These are phyloP conservation scores for Venturia oleaginea DNA, from an alignment of 2,329 filamentous ascomycete genomes.

Conservation along the genomic window DNA sequence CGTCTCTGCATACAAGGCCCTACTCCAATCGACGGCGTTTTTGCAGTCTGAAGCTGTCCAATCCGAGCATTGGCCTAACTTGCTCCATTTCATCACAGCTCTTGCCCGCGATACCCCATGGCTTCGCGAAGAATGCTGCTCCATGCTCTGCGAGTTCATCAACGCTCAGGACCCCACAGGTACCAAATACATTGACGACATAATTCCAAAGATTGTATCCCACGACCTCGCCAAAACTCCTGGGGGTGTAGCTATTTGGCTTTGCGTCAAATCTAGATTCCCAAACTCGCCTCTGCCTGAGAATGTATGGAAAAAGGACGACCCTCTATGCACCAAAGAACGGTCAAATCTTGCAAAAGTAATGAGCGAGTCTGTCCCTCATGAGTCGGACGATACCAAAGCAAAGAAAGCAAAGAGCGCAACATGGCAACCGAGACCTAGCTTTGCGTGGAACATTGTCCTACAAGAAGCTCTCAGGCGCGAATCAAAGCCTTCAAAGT, in stretches of 20 bases:
- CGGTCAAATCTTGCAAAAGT: constrained; percentile 62
- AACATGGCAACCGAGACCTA: constrained; percentile 69
- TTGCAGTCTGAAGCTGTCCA: constrained; percentile 43
- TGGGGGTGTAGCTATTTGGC: constrained; percentile 84
- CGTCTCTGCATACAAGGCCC: constrained; percentile 77
- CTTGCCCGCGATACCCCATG: constrained; percentile 76
- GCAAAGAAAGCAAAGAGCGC: constrained; percentile 48
- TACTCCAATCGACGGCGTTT: constrained; percentile 69
- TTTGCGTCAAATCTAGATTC: constrained; percentile 57
- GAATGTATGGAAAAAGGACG: constrained; percentile 62
- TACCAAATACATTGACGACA: constrained; percentile 50
- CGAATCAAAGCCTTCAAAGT: constrained; percentile 34
- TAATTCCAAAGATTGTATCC: constrained; percentile 53
- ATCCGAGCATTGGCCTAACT: constrained; percentile 49
- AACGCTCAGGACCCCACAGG: constrained; percentile 39
- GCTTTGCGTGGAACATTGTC: constrained; percentile 81
- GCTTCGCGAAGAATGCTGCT: constrained; percentile 81
- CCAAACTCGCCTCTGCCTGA: constrained; percentile 55
- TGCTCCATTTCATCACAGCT: constrained; percentile 65
- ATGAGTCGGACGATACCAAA: constrained; percentile 40
- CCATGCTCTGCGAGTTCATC: constrained; percentile 66
- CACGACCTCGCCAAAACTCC: constrained; percentile 67
- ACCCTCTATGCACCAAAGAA: constrained; percentile 64
- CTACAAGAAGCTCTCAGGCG: constrained; percentile 38
- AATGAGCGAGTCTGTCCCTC: constrained; percentile 52